A percentile compares a stretch with the other conserved stretches of the same genome.
Conservation (phyloP, 768 basidiomycete genomes). For the Galerina sulciceps region DNA sequence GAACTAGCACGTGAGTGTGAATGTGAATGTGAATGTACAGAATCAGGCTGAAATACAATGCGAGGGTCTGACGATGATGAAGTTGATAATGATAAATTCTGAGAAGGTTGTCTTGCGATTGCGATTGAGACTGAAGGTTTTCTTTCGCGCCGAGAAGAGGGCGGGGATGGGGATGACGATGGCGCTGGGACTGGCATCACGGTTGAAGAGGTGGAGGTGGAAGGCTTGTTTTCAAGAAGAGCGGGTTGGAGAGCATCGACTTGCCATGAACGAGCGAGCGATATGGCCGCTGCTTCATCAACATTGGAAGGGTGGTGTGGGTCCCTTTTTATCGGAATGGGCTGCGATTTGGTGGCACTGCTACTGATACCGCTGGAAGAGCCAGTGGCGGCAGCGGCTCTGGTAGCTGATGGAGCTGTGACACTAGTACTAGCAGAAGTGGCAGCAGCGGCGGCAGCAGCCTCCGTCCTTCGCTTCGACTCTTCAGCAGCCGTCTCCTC, state of each 20-base stretch:
- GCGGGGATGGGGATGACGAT: conserved; percentile 9
- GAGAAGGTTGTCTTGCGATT: conserved; percentile 15
- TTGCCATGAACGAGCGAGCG: conserved; percentile 22
- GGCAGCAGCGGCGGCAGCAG: conserved; percentile 3
- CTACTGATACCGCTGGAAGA: conserved; percentile 5
- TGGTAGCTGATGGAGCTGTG: too few relatives aligned
- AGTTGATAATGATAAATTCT: conserved; percentile 25
- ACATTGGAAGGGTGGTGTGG: not conserved
- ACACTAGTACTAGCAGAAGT: conserved; percentile 2
- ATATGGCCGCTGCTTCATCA: conserved; percentile 18
- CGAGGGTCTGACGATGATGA: conserved; percentile 10
- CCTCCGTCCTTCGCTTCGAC: conserved; percentile 11
- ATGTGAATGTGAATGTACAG: not conserved
- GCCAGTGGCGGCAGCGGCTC: not conserved
- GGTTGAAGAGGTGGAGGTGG: conserved; percentile 10
- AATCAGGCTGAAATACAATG: not conserved
- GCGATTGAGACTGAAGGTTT: conserved; percentile 10
- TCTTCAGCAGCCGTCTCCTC: conserved; percentile 30
- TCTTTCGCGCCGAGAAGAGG: conserved; percentile 8
- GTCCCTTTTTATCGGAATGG: conserved; percentile 13
- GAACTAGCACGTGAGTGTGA: conserved; percentile 13
- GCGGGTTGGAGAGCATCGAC: conserved; percentile 22
- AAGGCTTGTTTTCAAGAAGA: conserved; percentile 17
- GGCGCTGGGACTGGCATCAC: not conserved
- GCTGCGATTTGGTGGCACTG: conserved; percentile 2